Evolutionary conservation across 129 eudicot genomes (phyloP).

Genomic region (Solidago caesia): DNA sequence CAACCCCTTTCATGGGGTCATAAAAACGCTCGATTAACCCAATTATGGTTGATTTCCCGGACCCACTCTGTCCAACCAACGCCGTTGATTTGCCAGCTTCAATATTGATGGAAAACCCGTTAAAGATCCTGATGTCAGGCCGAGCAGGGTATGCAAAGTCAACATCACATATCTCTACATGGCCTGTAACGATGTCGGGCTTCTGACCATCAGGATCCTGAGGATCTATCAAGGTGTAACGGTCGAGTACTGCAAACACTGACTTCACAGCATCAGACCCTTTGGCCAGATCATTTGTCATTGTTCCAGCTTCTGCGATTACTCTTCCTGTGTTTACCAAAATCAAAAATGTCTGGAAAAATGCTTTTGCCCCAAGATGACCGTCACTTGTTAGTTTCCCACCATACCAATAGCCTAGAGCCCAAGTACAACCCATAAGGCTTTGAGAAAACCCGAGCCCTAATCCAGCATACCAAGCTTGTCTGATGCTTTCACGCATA

Average conservation of each 20-base stretch:
- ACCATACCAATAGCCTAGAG: slow-evolving; percentile 81
- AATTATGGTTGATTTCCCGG: slow-evolving; percentile 88
- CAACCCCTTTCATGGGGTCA: slow-evolving; percentile 63
- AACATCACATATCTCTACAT: slow-evolving; percentile 55
- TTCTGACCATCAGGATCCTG: slow-evolving; percentile 51
- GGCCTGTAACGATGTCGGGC: slow-evolving; percentile 52
- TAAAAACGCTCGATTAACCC: slow-evolving; percentile 72
- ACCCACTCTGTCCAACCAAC: slow-evolving; percentile 83
- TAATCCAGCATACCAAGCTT: slow-evolving; percentile 85
- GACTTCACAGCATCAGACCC: slow-evolving; percentile 67
- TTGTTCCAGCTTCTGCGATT: slow-evolving; percentile 78
- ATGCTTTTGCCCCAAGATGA: slow-evolving; percentile 44
- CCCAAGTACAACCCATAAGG: slow-evolving; percentile 55
- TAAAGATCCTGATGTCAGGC: slow-evolving; percentile 53
- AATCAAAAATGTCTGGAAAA: slow-evolving; percentile 65
- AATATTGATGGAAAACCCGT: slow-evolving; percentile 53
- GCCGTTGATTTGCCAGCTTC: slow-evolving; percentile 87
- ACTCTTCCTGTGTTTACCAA: slow-evolving; percentile 69
- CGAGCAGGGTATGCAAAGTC: slow-evolving; percentile 79
- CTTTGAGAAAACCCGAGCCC: slow-evolving; percentile 71
- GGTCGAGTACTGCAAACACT: slow-evolving; percentile 62
- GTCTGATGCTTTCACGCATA: slow-evolving; percentile 59
- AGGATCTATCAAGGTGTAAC: slow-evolving; percentile 59
- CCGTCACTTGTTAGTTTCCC: slow-evolving; percentile 59
- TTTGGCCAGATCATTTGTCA: slow-evolving; percentile 80